Conservation (phyloP, 2,329 filamentous ascomycete species). For the Fusarium nodosum region DNA sequence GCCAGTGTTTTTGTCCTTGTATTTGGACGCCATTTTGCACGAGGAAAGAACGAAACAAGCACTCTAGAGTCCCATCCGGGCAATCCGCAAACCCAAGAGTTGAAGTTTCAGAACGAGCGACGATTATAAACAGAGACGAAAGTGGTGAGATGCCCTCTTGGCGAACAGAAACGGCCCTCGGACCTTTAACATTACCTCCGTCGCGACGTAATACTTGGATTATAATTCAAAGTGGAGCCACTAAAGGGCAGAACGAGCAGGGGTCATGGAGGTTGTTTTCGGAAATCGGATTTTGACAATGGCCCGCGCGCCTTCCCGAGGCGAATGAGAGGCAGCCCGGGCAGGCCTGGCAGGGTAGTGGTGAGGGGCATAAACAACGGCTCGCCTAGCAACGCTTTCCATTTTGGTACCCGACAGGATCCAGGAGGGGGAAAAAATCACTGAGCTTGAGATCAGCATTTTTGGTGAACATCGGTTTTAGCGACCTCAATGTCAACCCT, state of each 20-base stretch:
- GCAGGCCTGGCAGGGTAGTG: background rate
- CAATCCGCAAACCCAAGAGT: conserved; percentile 48
- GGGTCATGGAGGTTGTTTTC: conserved; percentile 17
- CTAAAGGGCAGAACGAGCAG: conserved; percentile 11
- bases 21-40: conserved; percentile 59
- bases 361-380: conserved; percentile 8
- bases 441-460: background rate
- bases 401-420: background rate
- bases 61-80: conserved; percentile 51
- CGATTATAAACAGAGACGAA: conserved; percentile 29
- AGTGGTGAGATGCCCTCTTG: conserved; percentile 48
- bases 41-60: conserved; percentile 40
- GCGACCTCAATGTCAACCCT: background rate
- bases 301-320: conserved; percentile 42
- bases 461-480: background rate
- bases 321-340: conserved; percentile 19
- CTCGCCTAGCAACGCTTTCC: conserved; percentile 11
- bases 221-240: conserved; percentile 42
- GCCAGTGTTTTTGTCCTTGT: conserved; percentile 75
- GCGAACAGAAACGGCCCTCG: conserved; percentile 45
- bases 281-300: conserved; percentile 43
- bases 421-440: background rate
- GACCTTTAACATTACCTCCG: conserved; percentile 46
- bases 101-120: conserved; percentile 37
- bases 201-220: conserved; percentile 46